Evolutionary conservation across 2,329 filamentous ascomycete species (phyloP), one percentile per base, ranked within the genome.

Genomic region (Orbilia quercus): DNA sequence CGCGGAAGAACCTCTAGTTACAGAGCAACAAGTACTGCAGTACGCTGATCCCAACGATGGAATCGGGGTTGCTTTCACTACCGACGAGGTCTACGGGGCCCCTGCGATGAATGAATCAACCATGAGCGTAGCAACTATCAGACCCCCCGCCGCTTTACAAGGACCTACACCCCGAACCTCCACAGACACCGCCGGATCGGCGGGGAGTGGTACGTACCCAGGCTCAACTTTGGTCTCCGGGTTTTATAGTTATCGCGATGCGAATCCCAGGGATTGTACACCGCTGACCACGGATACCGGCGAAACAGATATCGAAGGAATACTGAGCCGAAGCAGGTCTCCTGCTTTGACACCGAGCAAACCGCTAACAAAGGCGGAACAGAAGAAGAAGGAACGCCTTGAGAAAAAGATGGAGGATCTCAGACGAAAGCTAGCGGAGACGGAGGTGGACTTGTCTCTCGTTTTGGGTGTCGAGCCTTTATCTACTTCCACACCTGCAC

Each of bases 361-460:
- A 34, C 69, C 62, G 7, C 69, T 74, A 7, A 74, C 69, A 16
- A 74, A 74, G 38, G 60, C 69, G 1, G 60, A 74, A 28, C 69
- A 57, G 20, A 74, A 74, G 55, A 66, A 74, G 40, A 66, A 74
- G 20, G 69, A 74, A 18, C 60, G 63, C 23, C 45, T 74, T 14
- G 60, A 67, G 18, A 74, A 74, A 48, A 72, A 66, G 34, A 57
- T 74, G 50, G 47, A 57, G 20, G 63, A 74, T 12, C 55, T 74
- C 7, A 62, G 65, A 16, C 50, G 58, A 48, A 74, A 74, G 20
- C 48, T 74, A 2, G 69, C 60, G 31, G 69, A 74, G 44, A 42
- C 69, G 5, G 60, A 67, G 54, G 18, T 66, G 31, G 63, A 74
- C 16, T 25, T 74, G 20, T 74, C 67, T 12, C 25, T 51, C 3